Percentiles rank a stretch among this genome's conserved stretches.
Conservation (phyloP, 306 rosid species). For the Myrica gale region DNA sequence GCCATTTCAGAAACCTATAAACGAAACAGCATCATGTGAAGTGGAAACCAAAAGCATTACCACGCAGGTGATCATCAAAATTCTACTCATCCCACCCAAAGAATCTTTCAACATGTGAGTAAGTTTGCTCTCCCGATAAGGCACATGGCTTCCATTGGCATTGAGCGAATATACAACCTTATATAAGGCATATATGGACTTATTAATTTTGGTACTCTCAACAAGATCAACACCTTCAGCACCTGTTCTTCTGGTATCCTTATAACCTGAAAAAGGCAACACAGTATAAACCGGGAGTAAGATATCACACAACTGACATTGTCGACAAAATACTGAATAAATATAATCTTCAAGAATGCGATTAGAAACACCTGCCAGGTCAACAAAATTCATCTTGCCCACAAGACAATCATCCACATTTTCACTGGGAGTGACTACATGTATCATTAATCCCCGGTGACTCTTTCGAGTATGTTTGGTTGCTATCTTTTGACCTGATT, state of each 20-base stretch:
- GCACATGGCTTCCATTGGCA: constrained; percentile 57
- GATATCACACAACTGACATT: constrained; percentile 12
- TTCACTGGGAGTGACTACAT: constrained; percentile 42
- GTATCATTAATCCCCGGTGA: constrained; percentile 72
- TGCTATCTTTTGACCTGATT: constrained; percentile 46
- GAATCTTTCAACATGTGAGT: constrained; percentile 84
- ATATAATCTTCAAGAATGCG: not conserved
- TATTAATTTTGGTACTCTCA: constrained; percentile 62
- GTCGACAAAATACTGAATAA: not conserved
- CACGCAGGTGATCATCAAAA: constrained; percentile 75
- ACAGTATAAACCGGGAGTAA: not conserved
- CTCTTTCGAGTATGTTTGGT: constrained; percentile 45
- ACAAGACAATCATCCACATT: constrained; percentile 24
- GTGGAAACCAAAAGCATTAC: constrained; percentile 39
- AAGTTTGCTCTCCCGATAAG: constrained; percentile 86
- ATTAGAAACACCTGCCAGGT: constrained; percentile 62
- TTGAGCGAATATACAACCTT: constrained; percentile 68
- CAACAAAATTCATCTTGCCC: constrained; percentile 80
- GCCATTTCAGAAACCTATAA: constrained; percentile 2
- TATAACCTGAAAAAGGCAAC: constrained; percentile 56
- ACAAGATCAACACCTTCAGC: constrained; percentile 36
- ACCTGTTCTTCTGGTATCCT: constrained; percentile 68
- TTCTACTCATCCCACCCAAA: constrained; percentile 55
- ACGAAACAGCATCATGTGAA: not conserved
- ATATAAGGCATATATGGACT: constrained; percentile 65